Base-by-base conservation (phyloP, 345 rosid genomes). In the Heritiera fomes region DNA sequence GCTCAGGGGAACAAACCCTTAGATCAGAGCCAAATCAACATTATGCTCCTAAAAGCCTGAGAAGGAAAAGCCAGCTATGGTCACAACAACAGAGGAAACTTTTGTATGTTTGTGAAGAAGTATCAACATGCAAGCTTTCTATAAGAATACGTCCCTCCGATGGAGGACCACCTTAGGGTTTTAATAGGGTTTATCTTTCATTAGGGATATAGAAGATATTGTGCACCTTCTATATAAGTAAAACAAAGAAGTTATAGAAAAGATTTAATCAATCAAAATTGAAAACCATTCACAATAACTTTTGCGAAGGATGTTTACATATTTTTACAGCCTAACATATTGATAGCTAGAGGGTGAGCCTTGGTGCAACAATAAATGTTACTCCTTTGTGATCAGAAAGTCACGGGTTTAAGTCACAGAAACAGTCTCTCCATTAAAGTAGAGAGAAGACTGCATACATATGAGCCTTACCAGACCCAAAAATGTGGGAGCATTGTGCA, bases 231-330 rank as follows among this genome's bases (percentile, higher is more conserved):
- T 43, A 69, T 12, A 32, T 46, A 69, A 71, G 3, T 34, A 71
- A 71, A 15, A 30, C 28, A 46, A 50, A 4, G 3, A 71, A 50
- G 59, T 28, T 14, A 71, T 30, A 34, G 18, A 10, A 71, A 7
- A 49, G 13, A 49, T 71, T 71, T 71, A 71, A 71, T 49, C 60
- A 30, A 71, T 50, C 46, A 65, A 65, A 65, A 43, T 23, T 40
- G n/a, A 65, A 38, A 40, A 34, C 6, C 47, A 65, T 65, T 65
- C 70, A 64, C 20, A 17, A 30, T 14, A 49, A 49, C 59, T 30
- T 71, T 18, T 71, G 59, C 13, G 8, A 7, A 30, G 43, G 13
- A 50, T 1, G 60, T 28, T 49, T 50, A 71, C 10, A 50, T 49
- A 3, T 6, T 49, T 49, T 46, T 71, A 71, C 41, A 28, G 23